Evolutionary conservation across 2,329 filamentous ascomycete species (phyloP), one percentile per base, ranked within the genome.

Genomic region (Chaetomiaceae sp.): DNA sequence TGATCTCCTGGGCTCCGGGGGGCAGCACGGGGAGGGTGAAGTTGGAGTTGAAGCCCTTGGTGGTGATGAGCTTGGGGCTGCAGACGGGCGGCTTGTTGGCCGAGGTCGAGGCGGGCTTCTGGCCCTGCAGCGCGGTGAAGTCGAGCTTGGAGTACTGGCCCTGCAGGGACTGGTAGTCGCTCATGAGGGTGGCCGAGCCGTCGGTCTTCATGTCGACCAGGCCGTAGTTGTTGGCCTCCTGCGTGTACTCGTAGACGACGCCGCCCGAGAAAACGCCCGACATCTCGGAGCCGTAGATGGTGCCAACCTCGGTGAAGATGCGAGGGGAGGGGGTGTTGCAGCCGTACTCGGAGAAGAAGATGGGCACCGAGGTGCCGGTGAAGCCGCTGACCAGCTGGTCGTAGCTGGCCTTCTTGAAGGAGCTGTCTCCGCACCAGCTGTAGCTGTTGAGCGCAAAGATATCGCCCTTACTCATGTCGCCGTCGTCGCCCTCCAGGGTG

Each of bases 331-430:
- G 81, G 33, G 77, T 74, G 73, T 90, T 92, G 80, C 89, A 92
- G 56, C 89, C 89, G 62, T 78, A 86, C 66, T 94, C 89, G 58
- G 85, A 89, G 75, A 89, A 91, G 77, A 92, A 92, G 62, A 91
- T 77, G 29, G 88, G 88, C 33, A 90, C 78, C 14, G 84, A 80
- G 34, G 79, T 80, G 58, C 76, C 76, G 61, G 75, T 70, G 74
- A 92, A 90, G 67, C 84, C 80, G 2, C 73, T 67, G 43, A 87
- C 82, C 5, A 86, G 70, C 10, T 68, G 66, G 63, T 81, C 69
- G 65, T 84, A 86, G 36, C 75, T 73, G 8, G 78, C 76, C 37
- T 72, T 75, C 16, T 73, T 65, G 67, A 78, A 84, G 53, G 73
- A 78, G 48, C 79, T 80, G 30, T 76, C 70, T 33, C 73, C 76